These are phyloP conservation scores for Colletotrichum echinochloae DNA, from an alignment of 2,329 filamentous ascomycete species.

Conservation along the genomic window DNA sequence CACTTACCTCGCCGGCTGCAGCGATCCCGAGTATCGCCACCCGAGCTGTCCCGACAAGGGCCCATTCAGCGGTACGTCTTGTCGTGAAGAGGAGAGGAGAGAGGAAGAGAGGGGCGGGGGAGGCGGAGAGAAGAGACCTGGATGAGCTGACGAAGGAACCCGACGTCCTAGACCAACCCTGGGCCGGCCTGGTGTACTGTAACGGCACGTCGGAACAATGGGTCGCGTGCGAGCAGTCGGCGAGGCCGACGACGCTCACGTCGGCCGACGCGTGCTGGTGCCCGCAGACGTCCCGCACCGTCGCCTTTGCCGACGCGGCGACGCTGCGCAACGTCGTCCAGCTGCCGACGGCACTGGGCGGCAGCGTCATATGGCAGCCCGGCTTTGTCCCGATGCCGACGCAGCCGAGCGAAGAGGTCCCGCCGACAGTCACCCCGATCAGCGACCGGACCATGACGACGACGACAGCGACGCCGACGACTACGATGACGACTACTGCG, in stretches of 20 bases:
- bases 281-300: conserved; percentile 45
- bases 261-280: conserved; percentile 48
- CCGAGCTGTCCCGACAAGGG: conserved; percentile 51
- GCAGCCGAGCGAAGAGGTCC: background rate
- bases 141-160: background rate
- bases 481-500: conserved; percentile 3
- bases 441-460: conserved; percentile 9
- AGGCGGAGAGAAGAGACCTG: too few species aligned
- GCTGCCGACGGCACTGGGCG: conserved; percentile 45
- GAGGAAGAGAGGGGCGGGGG: background rate
- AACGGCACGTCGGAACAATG: conserved; percentile 49
- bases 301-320: conserved; percentile 44
- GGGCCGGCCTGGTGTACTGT: conserved; percentile 52
- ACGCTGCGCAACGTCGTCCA: conserved; percentile 45
- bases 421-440: background rate
- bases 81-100: background rate
- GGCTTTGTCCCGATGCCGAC: conserved; percentile 43
- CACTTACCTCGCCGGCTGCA: conserved; percentile 55
- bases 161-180: conserved; percentile 42
- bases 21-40: conserved; percentile 48
- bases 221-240: conserved; percentile 48
- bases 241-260: conserved; percentile 41
- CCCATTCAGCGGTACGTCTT: conserved; percentile 30
- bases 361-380: conserved; percentile 45
- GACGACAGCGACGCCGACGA: background rate